A percentile compares a stretch with the other conserved stretches of the same genome.
phyloP scores from a whole-genome alignment of 345 rosid species.

The Turnera subulata region DNA sequence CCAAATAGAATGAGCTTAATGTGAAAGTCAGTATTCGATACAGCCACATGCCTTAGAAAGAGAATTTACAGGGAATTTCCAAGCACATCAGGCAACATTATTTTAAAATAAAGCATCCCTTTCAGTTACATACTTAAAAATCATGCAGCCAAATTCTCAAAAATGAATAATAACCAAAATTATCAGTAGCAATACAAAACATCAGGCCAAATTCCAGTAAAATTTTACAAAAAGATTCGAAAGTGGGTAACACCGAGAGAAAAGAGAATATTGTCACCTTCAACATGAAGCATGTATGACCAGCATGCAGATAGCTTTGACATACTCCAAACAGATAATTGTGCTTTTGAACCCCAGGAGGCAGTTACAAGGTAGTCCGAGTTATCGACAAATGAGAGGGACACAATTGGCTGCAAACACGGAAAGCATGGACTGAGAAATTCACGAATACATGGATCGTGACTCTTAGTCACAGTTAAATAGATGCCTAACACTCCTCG shows the following conservation, averaged over 20 bases:
- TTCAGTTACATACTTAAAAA: no score
- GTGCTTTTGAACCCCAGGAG: constrained; percentile 55
- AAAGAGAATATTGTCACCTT: constrained; percentile 45
- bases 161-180: no score
- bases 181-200: no score
- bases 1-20: no score
- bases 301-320: constrained; percentile 60
- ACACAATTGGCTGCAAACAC: constrained; percentile 59
- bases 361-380: constrained; percentile 79
- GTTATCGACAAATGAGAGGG: constrained; percentile 61
- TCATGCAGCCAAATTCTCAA: no score
- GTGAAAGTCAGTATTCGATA: no score
- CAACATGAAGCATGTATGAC: constrained; percentile 75
- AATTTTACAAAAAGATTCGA: background rate
- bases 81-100: no score
- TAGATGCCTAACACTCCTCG: no score
- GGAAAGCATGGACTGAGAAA: constrained; percentile 1
- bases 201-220: background rate
- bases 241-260: background rate
- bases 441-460: background rate
- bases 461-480: no score
- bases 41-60: no score
- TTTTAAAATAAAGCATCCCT: no score
- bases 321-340: constrained; percentile 75
- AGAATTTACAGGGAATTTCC: no score